phyloP scores from a whole-genome alignment of 2,329 filamentous ascomycete species.

The Colletotrichum navitas region DNA sequence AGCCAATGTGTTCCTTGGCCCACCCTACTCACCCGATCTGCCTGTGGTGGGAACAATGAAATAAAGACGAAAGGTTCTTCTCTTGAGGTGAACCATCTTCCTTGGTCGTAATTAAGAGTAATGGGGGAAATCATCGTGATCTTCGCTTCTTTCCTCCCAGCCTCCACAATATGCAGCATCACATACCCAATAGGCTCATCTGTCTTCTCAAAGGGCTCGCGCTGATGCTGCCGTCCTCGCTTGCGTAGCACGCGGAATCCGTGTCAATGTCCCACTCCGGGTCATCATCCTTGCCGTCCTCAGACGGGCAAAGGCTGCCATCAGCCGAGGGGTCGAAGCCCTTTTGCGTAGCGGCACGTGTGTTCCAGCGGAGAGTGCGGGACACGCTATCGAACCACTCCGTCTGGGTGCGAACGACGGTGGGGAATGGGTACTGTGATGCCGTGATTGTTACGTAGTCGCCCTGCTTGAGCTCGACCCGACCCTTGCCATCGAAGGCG shows the following conservation, averaged over 20 bases:
- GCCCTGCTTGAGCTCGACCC: constrained; percentile 90
- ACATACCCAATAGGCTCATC: constrained; percentile 79
- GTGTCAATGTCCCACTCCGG: constrained; percentile 96
- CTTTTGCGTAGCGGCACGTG: constrained; percentile 90
- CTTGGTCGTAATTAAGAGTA: neutral
- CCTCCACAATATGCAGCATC: constrained; percentile 5
- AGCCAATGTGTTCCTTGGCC: neutral
- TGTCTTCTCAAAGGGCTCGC: constrained; percentile 78
- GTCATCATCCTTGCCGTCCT: constrained; percentile 67
- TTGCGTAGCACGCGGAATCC: constrained; percentile 78
- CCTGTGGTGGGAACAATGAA: neutral
- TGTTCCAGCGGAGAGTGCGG: constrained; percentile 94
- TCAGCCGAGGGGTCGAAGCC: constrained; percentile 73
- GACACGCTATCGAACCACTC: constrained; percentile 99
- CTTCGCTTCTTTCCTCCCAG: neutral
- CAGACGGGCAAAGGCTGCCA: constrained; percentile 49
- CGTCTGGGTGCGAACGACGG: constrained; percentile 87
- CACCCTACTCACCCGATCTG: constrained; percentile 6
- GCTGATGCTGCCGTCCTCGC: constrained; percentile 77
- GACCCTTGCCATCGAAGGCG: constrained; percentile 96
- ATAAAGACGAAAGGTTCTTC: neutral
- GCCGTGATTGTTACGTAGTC: constrained; percentile 97
- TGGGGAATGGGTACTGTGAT: constrained; percentile 96
- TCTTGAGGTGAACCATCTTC: neutral
- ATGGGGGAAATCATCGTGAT: constrained; percentile 14